Evolutionary conservation across 1,284 basidiomycete genomes (phyloP).

Genomic region (Rhodotorula sp.): DNA sequence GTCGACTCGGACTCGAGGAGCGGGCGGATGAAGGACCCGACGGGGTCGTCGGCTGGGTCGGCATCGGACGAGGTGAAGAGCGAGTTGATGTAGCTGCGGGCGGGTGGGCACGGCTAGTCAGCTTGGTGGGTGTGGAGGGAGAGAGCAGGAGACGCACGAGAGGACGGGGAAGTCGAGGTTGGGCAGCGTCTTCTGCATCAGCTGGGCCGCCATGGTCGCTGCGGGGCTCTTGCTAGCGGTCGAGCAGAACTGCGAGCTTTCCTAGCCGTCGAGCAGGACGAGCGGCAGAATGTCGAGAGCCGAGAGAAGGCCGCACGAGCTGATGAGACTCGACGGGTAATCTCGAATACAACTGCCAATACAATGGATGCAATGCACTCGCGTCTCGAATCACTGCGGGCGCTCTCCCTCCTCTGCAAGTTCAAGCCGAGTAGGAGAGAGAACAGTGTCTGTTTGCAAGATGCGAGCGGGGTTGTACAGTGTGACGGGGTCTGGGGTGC

Average conservation of each 20-base stretch:
- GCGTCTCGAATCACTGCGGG: neutral
- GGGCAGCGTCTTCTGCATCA: conserved; percentile 21
- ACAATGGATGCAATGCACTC: neutral
- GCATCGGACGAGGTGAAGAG: conserved; percentile 23
- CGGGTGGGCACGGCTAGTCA: neutral
- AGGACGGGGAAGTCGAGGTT: conserved; percentile 16
- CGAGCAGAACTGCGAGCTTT: neutral
- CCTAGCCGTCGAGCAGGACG: too few relatives aligned
- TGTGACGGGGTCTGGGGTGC: neutral
- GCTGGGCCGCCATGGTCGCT: conserved; percentile 9
- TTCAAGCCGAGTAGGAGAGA: too few relatives aligned
- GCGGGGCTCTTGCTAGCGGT: neutral
- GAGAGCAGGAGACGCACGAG: neutral
- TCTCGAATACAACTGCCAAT: too few relatives aligned
- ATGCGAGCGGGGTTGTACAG: neutral
- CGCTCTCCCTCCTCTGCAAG: neutral
- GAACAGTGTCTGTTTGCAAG: neutral
- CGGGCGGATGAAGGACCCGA: conserved; percentile 40
- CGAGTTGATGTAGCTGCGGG: conserved; percentile 21
- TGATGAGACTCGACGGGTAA: too few relatives aligned
- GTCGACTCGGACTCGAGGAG: conserved; percentile 58
- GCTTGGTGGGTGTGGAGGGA: neutral
- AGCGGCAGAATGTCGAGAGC: too few relatives aligned
- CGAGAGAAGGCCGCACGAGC: too few relatives aligned
- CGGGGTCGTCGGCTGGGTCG: conserved; percentile 54